Evolutionary conservation across 1,284 basidiomycete species (phyloP).

Genomic region (Sporisorium scitamineum): DNA sequence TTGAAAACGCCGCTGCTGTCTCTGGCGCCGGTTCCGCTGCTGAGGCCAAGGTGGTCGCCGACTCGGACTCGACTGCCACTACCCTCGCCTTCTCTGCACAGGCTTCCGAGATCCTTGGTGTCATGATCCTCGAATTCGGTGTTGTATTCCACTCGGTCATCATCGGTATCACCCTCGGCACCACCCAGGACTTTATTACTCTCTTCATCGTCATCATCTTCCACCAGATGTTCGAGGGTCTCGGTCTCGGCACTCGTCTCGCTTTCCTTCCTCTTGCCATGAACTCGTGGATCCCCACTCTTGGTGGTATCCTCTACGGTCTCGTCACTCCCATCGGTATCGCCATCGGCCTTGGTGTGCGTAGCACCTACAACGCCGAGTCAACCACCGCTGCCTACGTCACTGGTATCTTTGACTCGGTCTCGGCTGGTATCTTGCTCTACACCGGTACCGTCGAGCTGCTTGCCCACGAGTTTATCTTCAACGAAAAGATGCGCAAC

Average conservation of each 20-base stretch:
- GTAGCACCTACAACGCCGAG: conserved; percentile 65
- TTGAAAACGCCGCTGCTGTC: conserved; percentile 16
- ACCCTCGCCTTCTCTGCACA: conserved; percentile 18
- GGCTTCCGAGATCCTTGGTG: conserved; percentile 83
- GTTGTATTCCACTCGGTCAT: conserved; percentile 86
- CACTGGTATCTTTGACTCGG: conserved; percentile 64
- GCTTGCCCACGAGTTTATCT: conserved; percentile 69
- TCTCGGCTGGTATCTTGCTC: conserved; percentile 67
- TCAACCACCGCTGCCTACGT: conserved; percentile 64
- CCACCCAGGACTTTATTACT: conserved; percentile 80
- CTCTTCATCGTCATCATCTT: conserved; percentile 90
- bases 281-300: conserved; percentile 44
- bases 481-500: conserved; percentile 68
- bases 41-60: conserved; percentile 26
- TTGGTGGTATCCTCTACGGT: conserved; percentile 57
- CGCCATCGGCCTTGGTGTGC: conserved; percentile 66
- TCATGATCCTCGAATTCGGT: conserved; percentile 89
- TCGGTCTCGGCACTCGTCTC: conserved; percentile 67
- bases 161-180: conserved; percentile 92
- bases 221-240: conserved; percentile 69
- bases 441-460: conserved; percentile 67
- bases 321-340: conserved; percentile 67
- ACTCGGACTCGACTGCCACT: conserved; percentile 9
- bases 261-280: conserved; percentile 49
- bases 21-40: conserved; percentile 13